Conservation (phyloP, 768 basidiomycete genomes). For the Termitomyces heimii region DNA sequence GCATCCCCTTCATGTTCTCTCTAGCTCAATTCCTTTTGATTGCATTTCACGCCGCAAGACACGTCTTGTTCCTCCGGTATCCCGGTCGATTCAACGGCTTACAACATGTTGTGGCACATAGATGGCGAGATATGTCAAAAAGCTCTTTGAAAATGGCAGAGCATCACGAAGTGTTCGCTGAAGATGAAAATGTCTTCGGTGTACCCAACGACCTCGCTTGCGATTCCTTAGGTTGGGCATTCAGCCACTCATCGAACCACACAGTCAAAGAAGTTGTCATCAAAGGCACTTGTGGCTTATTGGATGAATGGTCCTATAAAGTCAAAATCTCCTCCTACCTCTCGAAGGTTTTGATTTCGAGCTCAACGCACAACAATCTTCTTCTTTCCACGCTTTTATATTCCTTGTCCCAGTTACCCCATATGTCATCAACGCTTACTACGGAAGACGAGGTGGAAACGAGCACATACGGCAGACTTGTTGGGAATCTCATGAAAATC, state of each 20-base stretch:
- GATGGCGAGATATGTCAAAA: not conserved
- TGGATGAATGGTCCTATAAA: not conserved
- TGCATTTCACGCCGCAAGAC: not conserved
- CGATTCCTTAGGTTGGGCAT: not conserved
- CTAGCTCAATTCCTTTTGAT: not conserved
- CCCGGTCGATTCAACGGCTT: not conserved
- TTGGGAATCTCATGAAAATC: not conserved
- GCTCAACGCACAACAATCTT: not conserved
- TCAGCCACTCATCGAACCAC: not conserved
- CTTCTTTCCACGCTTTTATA: not conserved
- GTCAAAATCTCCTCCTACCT: not conserved
- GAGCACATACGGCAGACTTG: not conserved
- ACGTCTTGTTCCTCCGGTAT: not conserved
- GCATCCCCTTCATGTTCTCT: not conserved
- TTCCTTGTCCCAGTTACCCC: not conserved
- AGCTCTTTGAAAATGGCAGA: not conserved
- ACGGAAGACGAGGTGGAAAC: not conserved
- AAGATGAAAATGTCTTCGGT: not conserved
- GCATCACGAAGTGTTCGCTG: not conserved
- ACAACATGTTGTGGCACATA: not conserved
- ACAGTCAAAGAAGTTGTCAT: not conserved
- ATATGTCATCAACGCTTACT: not conserved
- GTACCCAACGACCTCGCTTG: not conserved
- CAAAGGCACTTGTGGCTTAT: not conserved
- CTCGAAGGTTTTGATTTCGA: not conserved